Base-by-base conservation (phyloP, 2,329 filamentous ascomycete genomes). In the Malbranchea cinnamomea region DNA sequence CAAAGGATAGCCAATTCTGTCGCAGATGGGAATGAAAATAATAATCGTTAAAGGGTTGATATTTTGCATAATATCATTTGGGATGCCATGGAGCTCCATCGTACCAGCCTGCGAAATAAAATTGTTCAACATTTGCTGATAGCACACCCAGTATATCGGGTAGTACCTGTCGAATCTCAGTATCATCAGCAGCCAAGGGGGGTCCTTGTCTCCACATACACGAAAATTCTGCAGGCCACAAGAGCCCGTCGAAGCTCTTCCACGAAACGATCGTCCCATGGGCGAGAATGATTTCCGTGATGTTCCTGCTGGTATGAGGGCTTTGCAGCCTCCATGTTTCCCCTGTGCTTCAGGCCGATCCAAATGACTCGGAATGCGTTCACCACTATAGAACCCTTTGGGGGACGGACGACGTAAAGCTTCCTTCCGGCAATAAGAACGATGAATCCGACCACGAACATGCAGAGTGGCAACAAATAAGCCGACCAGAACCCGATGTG, bases 41-140 rank as follows among this genome's bases (percentile, higher is more conserved):
- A 85, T 68, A 37, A 84, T 70, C 12, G 75, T 70, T 39, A 85
- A 68, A 4, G 79, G 77, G 51, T 84, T 74, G 21, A 85, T 60
- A 54, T 83, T 83, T 50, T 74, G 68, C 43, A 85, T 68, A 33
- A 84, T 59, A 46, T 85, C 79, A 59, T 84, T 85, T 43, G 79
- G 79, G 2, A 81, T 65, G 17, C 78, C 77, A 46, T 77, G 62
- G 2, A 76, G 67, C 31, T 66, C 43, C 76, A 71, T 70, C 30
- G 60, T 61, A 10, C 56, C 57, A 26, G 65, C 66, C 51, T 82
- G 77, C 8, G 72, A 72, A 41, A 74, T 67, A 41, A 77, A 65
- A 55, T 75, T 79, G 52, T 62, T 68, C 31, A 68, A 68, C 55
- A 78, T 71, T 44, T 80, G 76, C 30, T 66, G 66, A 53, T 78